Evolutionary conservation across 768 basidiomycete genomes (phyloP).

Genomic region (Boletus patriciae): DNA sequence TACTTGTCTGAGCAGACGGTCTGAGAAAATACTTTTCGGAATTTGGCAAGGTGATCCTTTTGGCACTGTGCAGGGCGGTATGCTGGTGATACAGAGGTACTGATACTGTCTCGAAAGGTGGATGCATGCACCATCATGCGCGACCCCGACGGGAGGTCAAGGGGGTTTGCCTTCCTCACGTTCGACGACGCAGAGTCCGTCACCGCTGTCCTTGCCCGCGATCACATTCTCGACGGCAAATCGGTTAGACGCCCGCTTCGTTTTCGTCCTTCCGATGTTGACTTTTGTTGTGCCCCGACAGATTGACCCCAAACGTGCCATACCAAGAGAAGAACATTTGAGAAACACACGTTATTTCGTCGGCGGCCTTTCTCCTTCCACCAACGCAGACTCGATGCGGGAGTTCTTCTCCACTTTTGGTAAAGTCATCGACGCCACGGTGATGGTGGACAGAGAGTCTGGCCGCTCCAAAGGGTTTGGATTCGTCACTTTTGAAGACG

Average conservation of each 20-base stretch:
- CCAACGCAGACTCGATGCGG: conserved; percentile 70
- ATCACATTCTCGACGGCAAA: conserved; percentile 79
- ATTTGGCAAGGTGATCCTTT: conserved; percentile 64
- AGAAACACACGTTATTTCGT: conserved; percentile 80
- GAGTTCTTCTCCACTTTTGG: conserved; percentile 72
- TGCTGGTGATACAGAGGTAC: conserved; percentile 2
- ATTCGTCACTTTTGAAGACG: conserved; percentile 79
- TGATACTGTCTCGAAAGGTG: conserved; percentile 44
- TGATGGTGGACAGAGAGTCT: conserved; percentile 82
- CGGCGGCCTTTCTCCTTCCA: conserved; percentile 66
- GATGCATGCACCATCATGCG: conserved; percentile 87
- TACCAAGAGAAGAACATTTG: conserved; percentile 78
- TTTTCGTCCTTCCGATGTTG: background rate
- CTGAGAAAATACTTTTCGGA: conserved; percentile 72
- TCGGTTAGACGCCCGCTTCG: conserved; percentile 44
- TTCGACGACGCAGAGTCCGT: conserved; percentile 69
- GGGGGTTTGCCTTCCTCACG: conserved; percentile 85
- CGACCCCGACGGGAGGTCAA: conserved; percentile 68
- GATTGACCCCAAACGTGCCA: conserved; percentile 89
- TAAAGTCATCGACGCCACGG: conserved; percentile 79
- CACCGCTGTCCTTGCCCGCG: conserved; percentile 60
- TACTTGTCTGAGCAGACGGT: conserved; percentile 47
- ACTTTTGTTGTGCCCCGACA: conserved; percentile 26
- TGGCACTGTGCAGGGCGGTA: background rate
- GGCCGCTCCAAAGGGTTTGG: conserved; percentile 80